Conservation (phyloP, 768 basidiomycete genomes). For the Mycena galericulata region DNA sequence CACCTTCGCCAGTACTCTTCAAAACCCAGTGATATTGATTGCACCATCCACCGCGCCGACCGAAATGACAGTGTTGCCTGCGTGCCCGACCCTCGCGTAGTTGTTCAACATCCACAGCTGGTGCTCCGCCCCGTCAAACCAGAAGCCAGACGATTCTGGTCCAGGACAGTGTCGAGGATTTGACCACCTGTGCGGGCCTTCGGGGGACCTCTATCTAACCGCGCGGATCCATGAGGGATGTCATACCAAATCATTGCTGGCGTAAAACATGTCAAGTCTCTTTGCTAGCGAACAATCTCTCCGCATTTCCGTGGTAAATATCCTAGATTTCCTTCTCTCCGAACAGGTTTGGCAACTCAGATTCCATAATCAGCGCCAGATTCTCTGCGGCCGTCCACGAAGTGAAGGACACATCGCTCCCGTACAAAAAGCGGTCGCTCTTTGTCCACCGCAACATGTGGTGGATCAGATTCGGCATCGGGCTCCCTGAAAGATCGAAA, state of each 20-base stretch:
- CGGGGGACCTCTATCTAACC: no score
- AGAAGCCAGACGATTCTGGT: no score
- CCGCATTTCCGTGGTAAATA: slow-evolving; percentile 2
- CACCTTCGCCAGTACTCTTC: no score
- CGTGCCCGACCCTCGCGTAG: slow-evolving; percentile 8
- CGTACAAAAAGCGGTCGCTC: neutral
- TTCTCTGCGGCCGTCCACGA: neutral
- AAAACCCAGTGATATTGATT: slow-evolving; percentile 23
- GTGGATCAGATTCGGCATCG: slow-evolving; percentile 6
- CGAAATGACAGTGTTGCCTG: slow-evolving; percentile 8
- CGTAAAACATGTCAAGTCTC: no score
- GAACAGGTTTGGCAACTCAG: neutral
- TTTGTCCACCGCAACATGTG: neutral
- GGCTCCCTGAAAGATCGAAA: neutral
- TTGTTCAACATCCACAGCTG: slow-evolving; percentile 13
- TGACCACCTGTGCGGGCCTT: no score
- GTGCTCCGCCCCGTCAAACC: slow-evolving; percentile 18
- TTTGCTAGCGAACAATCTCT: neutral
- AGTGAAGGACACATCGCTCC: slow-evolving; percentile 3
- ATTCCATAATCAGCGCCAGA: neutral
- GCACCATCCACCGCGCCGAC: slow-evolving; percentile 7
- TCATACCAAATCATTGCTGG: no score
- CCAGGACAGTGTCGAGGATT: no score
- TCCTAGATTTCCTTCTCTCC: neutral
- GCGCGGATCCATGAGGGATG: no score